Conservation (phyloP, 805 yeast genomes). For the Metschnikowia matae region DNA sequence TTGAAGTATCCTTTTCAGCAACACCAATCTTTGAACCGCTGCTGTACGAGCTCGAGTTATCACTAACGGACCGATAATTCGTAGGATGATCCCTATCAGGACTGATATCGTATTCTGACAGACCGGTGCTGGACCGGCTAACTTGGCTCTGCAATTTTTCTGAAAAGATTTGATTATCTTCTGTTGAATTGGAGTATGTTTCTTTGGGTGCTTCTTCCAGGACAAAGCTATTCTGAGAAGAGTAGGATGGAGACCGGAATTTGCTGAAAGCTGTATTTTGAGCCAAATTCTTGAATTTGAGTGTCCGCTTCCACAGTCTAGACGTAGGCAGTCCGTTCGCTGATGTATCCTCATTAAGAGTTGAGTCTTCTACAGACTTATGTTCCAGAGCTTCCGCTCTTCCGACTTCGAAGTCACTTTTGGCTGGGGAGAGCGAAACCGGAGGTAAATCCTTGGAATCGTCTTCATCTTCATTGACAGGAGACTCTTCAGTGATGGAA, state of each 20-base stretch:
- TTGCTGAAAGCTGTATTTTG: slow-evolving; percentile 37
- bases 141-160: background rate
- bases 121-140: slow-evolving; percentile 1
- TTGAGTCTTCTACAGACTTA: background rate
- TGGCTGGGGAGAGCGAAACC: background rate
- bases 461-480: background rate
- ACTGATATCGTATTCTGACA: background rate
- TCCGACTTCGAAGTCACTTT: background rate
- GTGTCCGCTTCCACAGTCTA: slow-evolving; percentile 1
- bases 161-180: background rate
- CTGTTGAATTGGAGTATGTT: background rate
- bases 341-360: background rate
- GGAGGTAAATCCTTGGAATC: background rate
- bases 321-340: background rate
- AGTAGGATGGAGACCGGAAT: slow-evolving; percentile 20
- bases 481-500: background rate
- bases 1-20: background rate
- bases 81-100: background rate
- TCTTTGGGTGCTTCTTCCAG: slow-evolving; percentile 4
- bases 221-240: slow-evolving; percentile 3
- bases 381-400: background rate
- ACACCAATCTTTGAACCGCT: background rate
- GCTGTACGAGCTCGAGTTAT: background rate
- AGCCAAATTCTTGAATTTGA: slow-evolving; percentile 21
- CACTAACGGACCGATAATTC: background rate